Evolutionary conservation across 805 yeast species (phyloP).

Genomic region (Kodamaea sagamina): DNA sequence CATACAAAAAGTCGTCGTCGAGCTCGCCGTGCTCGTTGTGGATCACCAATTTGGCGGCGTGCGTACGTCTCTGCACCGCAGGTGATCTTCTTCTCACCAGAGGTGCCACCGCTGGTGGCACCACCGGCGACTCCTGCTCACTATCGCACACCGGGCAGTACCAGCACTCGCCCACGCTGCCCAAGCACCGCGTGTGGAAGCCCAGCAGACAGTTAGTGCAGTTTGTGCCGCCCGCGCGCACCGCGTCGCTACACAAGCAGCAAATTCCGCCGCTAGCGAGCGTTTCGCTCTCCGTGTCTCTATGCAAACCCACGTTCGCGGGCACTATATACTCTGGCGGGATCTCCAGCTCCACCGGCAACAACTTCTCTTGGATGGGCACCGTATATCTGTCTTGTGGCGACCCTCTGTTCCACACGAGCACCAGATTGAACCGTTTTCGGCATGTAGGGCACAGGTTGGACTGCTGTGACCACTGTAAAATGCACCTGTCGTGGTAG

Average conservation of each 20-base stretch:
- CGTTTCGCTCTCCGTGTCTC: neutral
- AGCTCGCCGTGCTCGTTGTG: constrained; percentile 33
- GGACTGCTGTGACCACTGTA: constrained; percentile 57
- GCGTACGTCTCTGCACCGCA: too few relatives aligned
- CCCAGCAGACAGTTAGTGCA: constrained; percentile 9
- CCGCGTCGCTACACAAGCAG: constrained; percentile 9
- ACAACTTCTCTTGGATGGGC: constrained; percentile 32
- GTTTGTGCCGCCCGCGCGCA: neutral
- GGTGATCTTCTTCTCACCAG: too few relatives aligned
- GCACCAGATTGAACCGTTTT: constrained; percentile 41
- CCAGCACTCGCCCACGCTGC: constrained; percentile 31
- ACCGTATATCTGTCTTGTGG: constrained; percentile 16
- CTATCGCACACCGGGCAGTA: constrained; percentile 54
- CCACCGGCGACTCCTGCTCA: constrained; percentile 28
- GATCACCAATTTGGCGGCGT: constrained; percentile 17
- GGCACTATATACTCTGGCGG: constrained; percentile 11
- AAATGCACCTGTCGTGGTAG: constrained; percentile 59
- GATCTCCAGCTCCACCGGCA: constrained; percentile 18
- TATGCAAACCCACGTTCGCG: constrained; percentile 6
- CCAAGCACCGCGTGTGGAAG: constrained; percentile 9
- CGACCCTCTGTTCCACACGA: constrained; percentile 24
- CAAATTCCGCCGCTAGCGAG: constrained; percentile 1
- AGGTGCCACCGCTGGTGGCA: too few relatives aligned
- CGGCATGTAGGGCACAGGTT: constrained; percentile 67
- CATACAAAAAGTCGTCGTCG: constrained; percentile 33